phyloP scores from a whole-genome alignment of 148 eudicot species.

The Arbutus unedo region DNA sequence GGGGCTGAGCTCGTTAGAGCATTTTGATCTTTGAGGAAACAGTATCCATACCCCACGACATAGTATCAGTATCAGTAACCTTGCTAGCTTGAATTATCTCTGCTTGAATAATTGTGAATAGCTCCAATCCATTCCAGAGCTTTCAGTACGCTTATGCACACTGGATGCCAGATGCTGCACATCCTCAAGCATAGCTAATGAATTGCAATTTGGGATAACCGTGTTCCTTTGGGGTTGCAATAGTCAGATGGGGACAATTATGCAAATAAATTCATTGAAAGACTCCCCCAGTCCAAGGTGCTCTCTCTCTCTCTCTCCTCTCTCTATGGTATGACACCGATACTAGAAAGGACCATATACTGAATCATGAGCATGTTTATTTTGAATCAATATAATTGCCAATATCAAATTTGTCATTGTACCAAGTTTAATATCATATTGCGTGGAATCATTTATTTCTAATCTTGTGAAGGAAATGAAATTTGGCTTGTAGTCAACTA shows the following conservation, averaged over 20 bases:
- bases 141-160: not conserved
- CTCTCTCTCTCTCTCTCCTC: not conserved
- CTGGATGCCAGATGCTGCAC: not conserved
- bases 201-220: not conserved
- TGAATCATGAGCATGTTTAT: not conserved
- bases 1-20: not conserved
- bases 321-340: not conserved
- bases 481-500: not conserved
- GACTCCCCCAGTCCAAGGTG: not conserved
- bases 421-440: no score
- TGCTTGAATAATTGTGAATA: not conserved
- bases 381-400: no score
- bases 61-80: not conserved
- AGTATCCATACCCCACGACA: not conserved
- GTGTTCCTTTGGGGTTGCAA: not conserved
- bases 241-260: not conserved
- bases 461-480: no score
- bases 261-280: not conserved
- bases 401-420: no score
- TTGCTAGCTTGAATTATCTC: not conserved
- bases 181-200: not conserved
- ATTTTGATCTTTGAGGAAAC: not conserved
- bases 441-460: no score
- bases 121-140: not conserved
- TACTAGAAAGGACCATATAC: not conserved